These are phyloP conservation scores for Rugonectria rugulosa DNA, from an alignment of 2,329 filamentous ascomycete species.

Conservation along the genomic window DNA sequence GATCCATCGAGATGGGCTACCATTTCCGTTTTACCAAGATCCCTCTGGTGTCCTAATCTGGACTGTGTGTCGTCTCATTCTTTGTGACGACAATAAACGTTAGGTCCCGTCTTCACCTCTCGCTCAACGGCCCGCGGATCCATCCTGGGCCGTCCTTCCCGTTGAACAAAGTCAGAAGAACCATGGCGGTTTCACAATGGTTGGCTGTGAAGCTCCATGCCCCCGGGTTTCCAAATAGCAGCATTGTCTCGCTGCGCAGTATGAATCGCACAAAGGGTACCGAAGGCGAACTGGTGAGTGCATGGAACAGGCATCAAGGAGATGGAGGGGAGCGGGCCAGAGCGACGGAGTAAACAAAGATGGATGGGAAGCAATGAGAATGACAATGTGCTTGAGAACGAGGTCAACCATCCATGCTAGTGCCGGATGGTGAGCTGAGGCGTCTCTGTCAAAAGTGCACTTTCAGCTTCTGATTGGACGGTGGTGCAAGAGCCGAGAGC, in stretches of 20 bases:
- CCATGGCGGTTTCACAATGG: constrained; percentile 37
- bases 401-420: constrained; percentile 40
- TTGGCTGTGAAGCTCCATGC: constrained; percentile 36
- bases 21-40: constrained; percentile 1
- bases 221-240: constrained; percentile 31
- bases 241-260: constrained; percentile 32
- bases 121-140: constrained; percentile 32
- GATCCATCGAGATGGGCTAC: constrained; percentile 17
- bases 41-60: not conserved
- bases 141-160: constrained; percentile 39
- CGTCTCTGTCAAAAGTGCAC: constrained; percentile 41
- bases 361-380: constrained; percentile 32
- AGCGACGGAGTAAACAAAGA: constrained; percentile 27
- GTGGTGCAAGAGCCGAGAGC: constrained; percentile 29
- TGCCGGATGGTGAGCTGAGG: constrained; percentile 45
- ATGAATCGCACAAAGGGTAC: constrained; percentile 38
- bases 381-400: constrained; percentile 29
- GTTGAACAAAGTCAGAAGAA: constrained; percentile 27
- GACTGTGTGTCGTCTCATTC: not conserved
- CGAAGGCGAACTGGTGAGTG: constrained; percentile 28
- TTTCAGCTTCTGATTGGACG: constrained; percentile 43
- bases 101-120: constrained; percentile 28
- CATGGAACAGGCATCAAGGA: constrained; percentile 24
- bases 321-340: constrained; percentile 10
- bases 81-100: constrained; percentile 8